phyloP scores from a whole-genome alignment of 2,329 filamentous ascomycete genomes.

The Trichoderma polysporum region DNA sequence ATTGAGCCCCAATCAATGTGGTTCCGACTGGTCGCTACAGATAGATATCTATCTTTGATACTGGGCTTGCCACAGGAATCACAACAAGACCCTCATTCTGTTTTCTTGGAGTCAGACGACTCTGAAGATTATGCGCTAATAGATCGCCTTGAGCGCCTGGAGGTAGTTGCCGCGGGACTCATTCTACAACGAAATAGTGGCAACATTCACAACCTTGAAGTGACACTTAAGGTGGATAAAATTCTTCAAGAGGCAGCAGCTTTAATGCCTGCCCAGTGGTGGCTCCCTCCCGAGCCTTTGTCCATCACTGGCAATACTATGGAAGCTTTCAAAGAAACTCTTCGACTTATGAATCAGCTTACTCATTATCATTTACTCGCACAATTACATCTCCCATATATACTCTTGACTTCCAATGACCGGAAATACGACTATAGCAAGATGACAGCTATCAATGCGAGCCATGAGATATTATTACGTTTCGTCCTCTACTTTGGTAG shows the following conservation, averaged over 20 bases:
- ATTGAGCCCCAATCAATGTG: constrained; percentile 27
- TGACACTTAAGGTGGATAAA: constrained; percentile 35
- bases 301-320: constrained; percentile 23
- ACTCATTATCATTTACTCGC: constrained; percentile 39
- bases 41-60: constrained; percentile 41
- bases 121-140: not conserved
- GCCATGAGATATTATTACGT: constrained; percentile 39
- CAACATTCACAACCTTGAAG: constrained; percentile 25
- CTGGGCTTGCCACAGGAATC: constrained; percentile 40
- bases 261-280: constrained; percentile 37
- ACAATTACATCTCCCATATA: constrained; percentile 42
- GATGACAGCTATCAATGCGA: constrained; percentile 38
- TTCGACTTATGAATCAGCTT: constrained; percentile 36
- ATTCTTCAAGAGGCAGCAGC: constrained; percentile 34
- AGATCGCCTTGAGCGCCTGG: constrained; percentile 33
- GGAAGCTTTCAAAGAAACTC: constrained; percentile 32
- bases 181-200: constrained; percentile 41
- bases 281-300: constrained; percentile 33
- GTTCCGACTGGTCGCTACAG: constrained; percentile 39
- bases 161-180: constrained; percentile 33
- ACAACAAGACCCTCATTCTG: constrained; percentile 20
- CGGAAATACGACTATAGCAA: constrained; percentile 35
- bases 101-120: not conserved
- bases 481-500: constrained; percentile 35
- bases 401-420: constrained; percentile 30